Base-by-base conservation (phyloP, 768 basidiomycete species). In the Mycena venus region DNA sequence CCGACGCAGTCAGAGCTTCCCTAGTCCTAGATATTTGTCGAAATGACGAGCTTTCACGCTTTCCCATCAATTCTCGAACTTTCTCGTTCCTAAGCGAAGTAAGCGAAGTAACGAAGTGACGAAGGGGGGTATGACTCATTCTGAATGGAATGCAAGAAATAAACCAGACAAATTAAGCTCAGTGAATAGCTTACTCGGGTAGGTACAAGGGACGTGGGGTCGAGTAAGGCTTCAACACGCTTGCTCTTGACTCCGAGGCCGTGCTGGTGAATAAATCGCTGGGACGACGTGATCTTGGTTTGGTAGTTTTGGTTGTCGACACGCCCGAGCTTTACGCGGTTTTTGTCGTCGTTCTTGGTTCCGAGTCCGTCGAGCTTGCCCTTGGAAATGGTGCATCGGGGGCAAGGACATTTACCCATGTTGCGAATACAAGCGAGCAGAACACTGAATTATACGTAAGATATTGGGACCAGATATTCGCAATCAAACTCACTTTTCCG, bases 371-470 rank as follows among this genome's bases (percentile, higher is more conserved):
- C 27, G 29, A 84, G 77, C 1, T 79, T 6, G 0, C 67, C 71
- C 55, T 80, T 82, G 9, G 61, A 51, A 23, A 83, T 73, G 0
- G 75, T 56, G 59, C 85, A 86, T 0, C 77, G 72, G 0, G 82
- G 85, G 64, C 85, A 85, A 8, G 82, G 84, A 53, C 80, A 82
- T 0, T 38, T 14, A 3, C 82, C 84, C 4, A 79, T 69, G 36
- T 79, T 76, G 1, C 78, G 75, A 12, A 66, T 68, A 0, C 23
- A 72, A 0, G 84, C 80, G 0, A 84, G n/a, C 0, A 84, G 77
- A 17, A 83, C 69, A 62, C 82, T 85, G 51, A 38, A 53, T 9
- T 0, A 49, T 9, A 40, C 14, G 44, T 29, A 19, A 36, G 7
- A 7, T 40, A n/a, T 4, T 38, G 2, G 12, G 14, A 29, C 25